Evolutionary conservation across 495 filamentous ascomycete species (phyloP).

Genomic region (Penicillium waksmanii): DNA sequence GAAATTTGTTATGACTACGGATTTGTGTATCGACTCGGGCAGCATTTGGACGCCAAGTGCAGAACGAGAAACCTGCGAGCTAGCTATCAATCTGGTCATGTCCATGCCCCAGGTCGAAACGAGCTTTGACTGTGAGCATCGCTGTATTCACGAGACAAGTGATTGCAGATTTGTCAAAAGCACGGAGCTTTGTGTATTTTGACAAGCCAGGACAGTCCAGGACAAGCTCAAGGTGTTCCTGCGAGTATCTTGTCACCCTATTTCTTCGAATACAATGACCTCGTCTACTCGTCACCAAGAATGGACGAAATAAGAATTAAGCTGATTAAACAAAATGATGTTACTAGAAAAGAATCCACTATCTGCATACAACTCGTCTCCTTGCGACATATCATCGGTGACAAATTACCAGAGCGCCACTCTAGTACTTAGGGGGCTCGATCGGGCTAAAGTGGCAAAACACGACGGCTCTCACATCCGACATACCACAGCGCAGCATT

Average conservation of each 20-base stretch:
- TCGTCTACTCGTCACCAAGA: no score
- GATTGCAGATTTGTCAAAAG: no score
- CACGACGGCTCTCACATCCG: slow-evolving; percentile 37
- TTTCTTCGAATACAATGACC: no score
- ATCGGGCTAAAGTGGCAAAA: slow-evolving; percentile 25
- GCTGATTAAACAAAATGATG: not conserved
- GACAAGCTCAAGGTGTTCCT: no score
- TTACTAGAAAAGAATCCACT: not conserved
- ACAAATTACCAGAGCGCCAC: slow-evolving; percentile 1
- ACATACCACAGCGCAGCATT: slow-evolving; percentile 40
- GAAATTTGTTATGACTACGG: not conserved
- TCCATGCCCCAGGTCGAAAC: not conserved
- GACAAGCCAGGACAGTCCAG: no score
- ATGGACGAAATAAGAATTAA: no score
- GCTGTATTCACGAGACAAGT: not conserved
- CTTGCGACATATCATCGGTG: not conserved
- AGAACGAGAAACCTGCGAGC: not conserved
- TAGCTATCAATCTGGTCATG: not conserved
- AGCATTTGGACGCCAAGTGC: not conserved
- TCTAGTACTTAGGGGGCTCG: not conserved
- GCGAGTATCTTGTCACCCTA: no score
- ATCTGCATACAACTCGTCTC: not conserved
- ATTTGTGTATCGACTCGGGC: not conserved
- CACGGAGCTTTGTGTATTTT: no score
- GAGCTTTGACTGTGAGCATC: not conserved